A percentile compares a stretch with the other conserved stretches of the same genome.
Conservation (phyloP, 352 stramenopile species). For the Phytophthora podocarpi region DNA sequence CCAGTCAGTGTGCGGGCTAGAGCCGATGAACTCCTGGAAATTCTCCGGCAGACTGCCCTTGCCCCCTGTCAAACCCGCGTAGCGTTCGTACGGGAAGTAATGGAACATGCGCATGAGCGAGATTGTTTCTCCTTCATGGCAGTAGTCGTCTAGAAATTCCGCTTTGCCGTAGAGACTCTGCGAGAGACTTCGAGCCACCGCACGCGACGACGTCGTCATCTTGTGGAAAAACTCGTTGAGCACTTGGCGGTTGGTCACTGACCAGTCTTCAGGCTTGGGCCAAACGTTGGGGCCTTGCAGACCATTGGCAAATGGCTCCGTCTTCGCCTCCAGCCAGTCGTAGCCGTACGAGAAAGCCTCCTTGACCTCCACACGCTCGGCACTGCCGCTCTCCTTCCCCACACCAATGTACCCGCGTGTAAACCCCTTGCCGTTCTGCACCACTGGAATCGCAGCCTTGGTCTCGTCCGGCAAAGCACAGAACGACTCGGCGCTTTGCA, state of each 20-base stretch:
- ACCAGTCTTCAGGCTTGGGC: slow-evolving; percentile 45
- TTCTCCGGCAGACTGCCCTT: slow-evolving; percentile 33
- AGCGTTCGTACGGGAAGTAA: slow-evolving; percentile 81
- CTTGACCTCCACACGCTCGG: slow-evolving; percentile 82
- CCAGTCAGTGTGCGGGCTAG: slow-evolving; percentile 86
- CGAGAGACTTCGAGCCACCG: slow-evolving; percentile 55
- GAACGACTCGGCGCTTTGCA: slow-evolving; percentile 61
- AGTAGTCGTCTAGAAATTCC: slow-evolving; percentile 65
- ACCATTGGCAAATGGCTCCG: slow-evolving; percentile 49
- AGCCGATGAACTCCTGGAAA: slow-evolving; percentile 76
- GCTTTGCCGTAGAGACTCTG: slow-evolving; percentile 54
- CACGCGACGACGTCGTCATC: slow-evolving; percentile 58
- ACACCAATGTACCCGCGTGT: slow-evolving; percentile 83
- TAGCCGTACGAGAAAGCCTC: slow-evolving; percentile 86
- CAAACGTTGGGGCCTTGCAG: slow-evolving; percentile 79
- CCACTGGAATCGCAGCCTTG: slow-evolving; percentile 65
- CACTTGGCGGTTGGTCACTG: slow-evolving; percentile 35
- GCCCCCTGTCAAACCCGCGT: slow-evolving; percentile 38
- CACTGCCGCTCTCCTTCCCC: slow-evolving; percentile 78
- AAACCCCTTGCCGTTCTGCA: slow-evolving; percentile 71
- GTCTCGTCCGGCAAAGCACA: slow-evolving; percentile 53
- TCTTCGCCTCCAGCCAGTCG: slow-evolving; percentile 52
- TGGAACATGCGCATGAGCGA: slow-evolving; percentile 88
- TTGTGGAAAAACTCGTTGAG: slow-evolving; percentile 65
- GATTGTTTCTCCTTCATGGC: slow-evolving; percentile 71